Evolutionary conservation across 2,329 filamentous ascomycete genomes (phyloP).

Genomic region (Sclerotinia glacialis): DNA sequence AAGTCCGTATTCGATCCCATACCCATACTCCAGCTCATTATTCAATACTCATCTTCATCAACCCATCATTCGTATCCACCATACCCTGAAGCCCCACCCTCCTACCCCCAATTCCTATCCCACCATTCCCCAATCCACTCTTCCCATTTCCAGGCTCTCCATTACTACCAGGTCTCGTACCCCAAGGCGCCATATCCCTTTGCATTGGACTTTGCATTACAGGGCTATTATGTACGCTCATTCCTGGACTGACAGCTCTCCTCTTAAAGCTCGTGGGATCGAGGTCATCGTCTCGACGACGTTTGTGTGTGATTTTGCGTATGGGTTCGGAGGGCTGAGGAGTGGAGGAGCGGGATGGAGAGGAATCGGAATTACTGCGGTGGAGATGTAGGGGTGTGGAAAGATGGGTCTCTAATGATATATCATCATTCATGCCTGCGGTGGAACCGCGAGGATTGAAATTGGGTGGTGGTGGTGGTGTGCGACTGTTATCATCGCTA

Average conservation of each 20-base stretch:
- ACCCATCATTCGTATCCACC: constrained; percentile 89
- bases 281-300: constrained; percentile 87
- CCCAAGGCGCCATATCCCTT: constrained; percentile 68
- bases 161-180: constrained; percentile 63
- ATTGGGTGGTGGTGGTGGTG: constrained; percentile 50
- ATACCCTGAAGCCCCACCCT: constrained; percentile 85
- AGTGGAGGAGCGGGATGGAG: constrained; percentile 37
- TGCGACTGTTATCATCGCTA: constrained; percentile 61
- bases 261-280: constrained; percentile 87
- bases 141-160: constrained; percentile 45
- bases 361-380: constrained; percentile 29
- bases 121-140: constrained; percentile 28
- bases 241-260: constrained; percentile 83
- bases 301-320: constrained; percentile 74
- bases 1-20: neutral
- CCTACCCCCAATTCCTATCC: constrained; percentile 42
- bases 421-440: constrained; percentile 64
- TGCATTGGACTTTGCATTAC: constrained; percentile 81
- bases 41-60: constrained; percentile 98
- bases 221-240: constrained; percentile 88
- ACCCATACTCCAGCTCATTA: constrained; percentile 40
- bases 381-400: constrained; percentile 35
- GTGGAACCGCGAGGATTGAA: constrained; percentile 58
- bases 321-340: constrained; percentile 66
- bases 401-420: constrained; percentile 43